Evolutionary conservation across 345 rosid species (phyloP).

Genomic region (Excoecaria agallocha): DNA sequence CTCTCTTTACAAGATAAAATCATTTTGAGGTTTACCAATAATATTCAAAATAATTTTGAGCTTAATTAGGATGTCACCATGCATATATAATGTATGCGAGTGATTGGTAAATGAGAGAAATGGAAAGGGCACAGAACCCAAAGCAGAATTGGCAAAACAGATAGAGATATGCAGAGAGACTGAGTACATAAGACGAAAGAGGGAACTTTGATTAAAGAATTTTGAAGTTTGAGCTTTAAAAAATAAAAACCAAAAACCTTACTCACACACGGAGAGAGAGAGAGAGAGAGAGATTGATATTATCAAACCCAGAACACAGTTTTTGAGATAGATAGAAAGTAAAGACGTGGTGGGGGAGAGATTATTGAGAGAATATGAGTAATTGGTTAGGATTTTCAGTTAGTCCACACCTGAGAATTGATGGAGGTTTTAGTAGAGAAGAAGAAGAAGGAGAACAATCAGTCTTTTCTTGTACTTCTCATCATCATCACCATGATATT

Average conservation of each 20-base stretch:
- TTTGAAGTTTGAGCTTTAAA: constrained; percentile 39
- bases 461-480: constrained; percentile 12
- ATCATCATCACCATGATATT: constrained; percentile 4
- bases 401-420: constrained; percentile 58
- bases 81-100: neutral
- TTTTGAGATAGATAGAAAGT: constrained; percentile 1
- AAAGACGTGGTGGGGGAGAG: neutral
- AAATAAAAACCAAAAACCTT: constrained; percentile 10
- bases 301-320: neutral
- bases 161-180: constrained; percentile 22
- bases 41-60: no score
- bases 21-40: no score
- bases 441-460: constrained; percentile 19
- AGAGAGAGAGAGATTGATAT: no score
- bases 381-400: constrained; percentile 76
- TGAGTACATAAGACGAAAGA: constrained; percentile 31
- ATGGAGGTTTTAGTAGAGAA: constrained; percentile 32
- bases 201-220: neutral
- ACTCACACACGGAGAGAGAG: neutral
- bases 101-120: constrained; percentile 28
- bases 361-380: constrained; percentile 37
- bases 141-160: constrained; percentile 28
- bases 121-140: constrained; percentile 43
- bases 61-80: neutral
- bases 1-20: no score